Conservation (phyloP, 257 asterid genomes). For the Scutellaria baicalensis region DNA sequence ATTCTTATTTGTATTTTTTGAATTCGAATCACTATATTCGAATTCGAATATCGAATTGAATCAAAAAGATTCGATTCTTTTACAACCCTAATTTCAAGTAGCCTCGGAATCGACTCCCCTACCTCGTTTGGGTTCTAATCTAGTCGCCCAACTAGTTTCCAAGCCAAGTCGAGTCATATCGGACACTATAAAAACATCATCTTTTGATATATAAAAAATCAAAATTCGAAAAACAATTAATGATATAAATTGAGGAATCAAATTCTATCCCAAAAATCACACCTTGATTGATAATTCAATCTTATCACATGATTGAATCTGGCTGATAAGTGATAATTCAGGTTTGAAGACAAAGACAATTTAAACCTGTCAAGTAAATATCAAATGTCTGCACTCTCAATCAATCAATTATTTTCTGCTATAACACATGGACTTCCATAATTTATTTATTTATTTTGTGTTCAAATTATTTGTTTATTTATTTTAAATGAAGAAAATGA, state of each 20-base stretch:
- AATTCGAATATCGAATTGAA: too few species aligned
- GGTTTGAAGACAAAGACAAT: background rate
- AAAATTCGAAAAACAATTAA: background rate
- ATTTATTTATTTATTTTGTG: too few species aligned
- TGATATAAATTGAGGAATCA: background rate
- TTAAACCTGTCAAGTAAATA: background rate
- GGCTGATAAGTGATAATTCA: background rate
- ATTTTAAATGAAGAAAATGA: background rate
- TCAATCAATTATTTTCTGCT: background rate
- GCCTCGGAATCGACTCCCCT: too few species aligned
- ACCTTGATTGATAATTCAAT: background rate
- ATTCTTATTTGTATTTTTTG: too few species aligned
- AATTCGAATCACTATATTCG: too few species aligned
- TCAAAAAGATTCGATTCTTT: too few species aligned
- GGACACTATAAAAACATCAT: too few species aligned
- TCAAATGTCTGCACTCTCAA: background rate
- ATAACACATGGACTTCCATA: background rate
- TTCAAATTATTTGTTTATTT: too few species aligned
- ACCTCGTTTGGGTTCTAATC: too few species aligned
- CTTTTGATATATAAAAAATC: background rate
- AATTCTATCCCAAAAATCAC: background rate
- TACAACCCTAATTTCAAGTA: too few species aligned
- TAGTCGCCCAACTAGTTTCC: too few species aligned
- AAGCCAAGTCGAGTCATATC: too few species aligned
- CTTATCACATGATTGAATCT: slow-evolving; percentile 3